These are phyloP conservation scores for Arthrobotrys sinensis DNA, from an alignment of 2,329 filamentous ascomycete genomes.

Conservation along the genomic window DNA sequence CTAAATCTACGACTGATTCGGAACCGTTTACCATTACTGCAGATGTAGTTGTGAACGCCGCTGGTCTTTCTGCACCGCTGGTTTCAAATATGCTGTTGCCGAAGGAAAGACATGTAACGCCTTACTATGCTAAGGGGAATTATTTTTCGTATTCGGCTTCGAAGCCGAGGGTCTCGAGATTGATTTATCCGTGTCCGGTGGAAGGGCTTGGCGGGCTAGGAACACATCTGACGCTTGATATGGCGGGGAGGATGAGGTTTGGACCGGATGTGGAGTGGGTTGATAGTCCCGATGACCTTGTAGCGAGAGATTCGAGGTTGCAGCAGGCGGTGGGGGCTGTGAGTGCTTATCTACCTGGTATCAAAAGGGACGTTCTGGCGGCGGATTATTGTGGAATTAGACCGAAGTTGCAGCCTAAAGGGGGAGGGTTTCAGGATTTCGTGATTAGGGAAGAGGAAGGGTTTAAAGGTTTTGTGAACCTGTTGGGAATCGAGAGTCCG, in stretches of 20 bases:
- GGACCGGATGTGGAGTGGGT: slow-evolving; percentile 98
- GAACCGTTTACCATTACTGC: slow-evolving; percentile 73
- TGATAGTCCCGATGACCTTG: slow-evolving; percentile 78
- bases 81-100: slow-evolving; percentile 88
- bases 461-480: slow-evolving; percentile 85
- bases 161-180: slow-evolving; percentile 76
- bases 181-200: slow-evolving; percentile 89
- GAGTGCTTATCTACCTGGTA: slow-evolving; percentile 80
- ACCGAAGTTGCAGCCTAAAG: slow-evolving; percentile 80
- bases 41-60: slow-evolving; percentile 86
- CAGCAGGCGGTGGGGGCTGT: slow-evolving; percentile 81
- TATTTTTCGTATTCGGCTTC: slow-evolving; percentile 88
- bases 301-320: slow-evolving; percentile 76
- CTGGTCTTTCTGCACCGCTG: slow-evolving; percentile 82
- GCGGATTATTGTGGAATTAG: slow-evolving; percentile 93
- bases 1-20: slow-evolving; percentile 62
- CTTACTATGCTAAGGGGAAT: slow-evolving; percentile 92
- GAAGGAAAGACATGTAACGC: slow-evolving; percentile 71
- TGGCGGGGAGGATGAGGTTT: slow-evolving; percentile 87
- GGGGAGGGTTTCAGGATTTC: slow-evolving; percentile 83
- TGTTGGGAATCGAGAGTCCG: slow-evolving; percentile 76
- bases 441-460: slow-evolving; percentile 81
- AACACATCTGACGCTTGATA: slow-evolving; percentile 92
- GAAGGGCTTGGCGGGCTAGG: slow-evolving; percentile 88
- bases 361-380: slow-evolving; percentile 77